A percentile compares a stretch with the other conserved stretches of the same genome.
Conservation (phyloP, 2,329 filamentous ascomycete genomes). For the Aureobasidium leucospermi region DNA sequence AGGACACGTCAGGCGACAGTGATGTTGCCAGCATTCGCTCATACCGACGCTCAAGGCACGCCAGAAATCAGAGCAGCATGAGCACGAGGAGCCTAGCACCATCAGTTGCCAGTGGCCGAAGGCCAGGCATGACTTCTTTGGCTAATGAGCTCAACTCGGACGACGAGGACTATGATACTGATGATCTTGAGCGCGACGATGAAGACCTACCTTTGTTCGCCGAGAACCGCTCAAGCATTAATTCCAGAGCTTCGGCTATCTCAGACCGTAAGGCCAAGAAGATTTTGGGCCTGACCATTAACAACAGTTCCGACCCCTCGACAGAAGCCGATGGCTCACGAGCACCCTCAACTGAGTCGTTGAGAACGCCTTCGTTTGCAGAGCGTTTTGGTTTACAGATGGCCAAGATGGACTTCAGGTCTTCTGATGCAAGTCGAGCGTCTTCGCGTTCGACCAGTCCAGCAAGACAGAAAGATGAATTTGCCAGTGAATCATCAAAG, state of each 20-base stretch:
- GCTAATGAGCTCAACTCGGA: conserved; percentile 89
- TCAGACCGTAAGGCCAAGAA: conserved; percentile 37
- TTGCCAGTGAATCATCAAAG: neutral
- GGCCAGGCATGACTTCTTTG: conserved; percentile 35
- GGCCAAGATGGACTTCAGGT: neutral
- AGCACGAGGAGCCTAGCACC: conserved; percentile 29
- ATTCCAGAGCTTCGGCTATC: neutral
- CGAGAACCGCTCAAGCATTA: conserved; percentile 38
- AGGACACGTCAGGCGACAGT: conserved; percentile 49
- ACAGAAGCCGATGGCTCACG: neutral
- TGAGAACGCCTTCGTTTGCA: neutral
- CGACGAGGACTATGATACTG: conserved; percentile 60
- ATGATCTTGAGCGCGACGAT: conserved; percentile 54
- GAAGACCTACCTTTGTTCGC: conserved; percentile 42
- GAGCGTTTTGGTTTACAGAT: neutral
- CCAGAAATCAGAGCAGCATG: conserved; percentile 29
- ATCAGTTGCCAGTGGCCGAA: neutral
- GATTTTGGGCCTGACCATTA: conserved; percentile 30
- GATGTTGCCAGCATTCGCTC: conserved; percentile 66
- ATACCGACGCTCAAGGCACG: conserved; percentile 19
- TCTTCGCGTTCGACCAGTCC: conserved; percentile 5
- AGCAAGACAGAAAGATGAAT: neutral
- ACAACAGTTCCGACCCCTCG: neutral
- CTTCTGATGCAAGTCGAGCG: neutral
- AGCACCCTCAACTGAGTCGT: neutral